A percentile compares a stretch with the other conserved stretches of the same genome.
phyloP scores from a whole-genome alignment of 2,329 filamentous ascomycete species.

The Bipolaris bicolor region DNA sequence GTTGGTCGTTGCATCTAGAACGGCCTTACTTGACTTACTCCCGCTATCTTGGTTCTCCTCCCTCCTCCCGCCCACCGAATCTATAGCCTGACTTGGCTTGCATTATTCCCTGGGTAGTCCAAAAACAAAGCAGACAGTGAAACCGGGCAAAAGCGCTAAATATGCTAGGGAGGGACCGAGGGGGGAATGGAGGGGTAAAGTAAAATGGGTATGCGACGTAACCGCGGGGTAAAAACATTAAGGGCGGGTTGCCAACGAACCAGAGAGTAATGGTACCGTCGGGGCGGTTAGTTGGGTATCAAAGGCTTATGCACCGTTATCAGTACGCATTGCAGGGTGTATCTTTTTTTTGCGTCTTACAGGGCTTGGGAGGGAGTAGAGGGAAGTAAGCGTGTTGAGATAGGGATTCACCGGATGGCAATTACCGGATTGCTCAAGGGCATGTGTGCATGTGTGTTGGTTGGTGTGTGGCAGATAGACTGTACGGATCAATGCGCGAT shows the following conservation, averaged over 20 bases:
- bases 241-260: conserved; percentile 5
- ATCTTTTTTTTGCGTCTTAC: conserved; percentile 1
- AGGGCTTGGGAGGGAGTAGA: background rate
- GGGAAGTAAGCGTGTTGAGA: conserved; percentile 13
- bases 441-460: background rate
- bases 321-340: conserved; percentile 13
- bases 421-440: background rate
- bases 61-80: too few relatives aligned
- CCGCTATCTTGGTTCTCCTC: too few relatives aligned
- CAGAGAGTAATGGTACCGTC: conserved; percentile 11
- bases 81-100: too few relatives aligned
- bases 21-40: too few relatives aligned
- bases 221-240: conserved; percentile 17
- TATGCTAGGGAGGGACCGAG: background rate
- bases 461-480: conserved; percentile 1
- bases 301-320: conserved; percentile 30
- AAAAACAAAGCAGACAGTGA: background rate
- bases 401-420: conserved; percentile 12
- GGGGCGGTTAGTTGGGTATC: conserved; percentile 24
- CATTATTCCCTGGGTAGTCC: background rate
- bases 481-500: conserved; percentile 16
- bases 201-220: conserved; percentile 2
- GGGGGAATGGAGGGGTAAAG: conserved; percentile 18
- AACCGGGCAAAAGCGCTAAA: conserved; percentile 9
- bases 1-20: background rate